These are phyloP conservation scores for Bauhinia variegata DNA, from an alignment of 306 rosid genomes.

Conservation along the genomic window DNA sequence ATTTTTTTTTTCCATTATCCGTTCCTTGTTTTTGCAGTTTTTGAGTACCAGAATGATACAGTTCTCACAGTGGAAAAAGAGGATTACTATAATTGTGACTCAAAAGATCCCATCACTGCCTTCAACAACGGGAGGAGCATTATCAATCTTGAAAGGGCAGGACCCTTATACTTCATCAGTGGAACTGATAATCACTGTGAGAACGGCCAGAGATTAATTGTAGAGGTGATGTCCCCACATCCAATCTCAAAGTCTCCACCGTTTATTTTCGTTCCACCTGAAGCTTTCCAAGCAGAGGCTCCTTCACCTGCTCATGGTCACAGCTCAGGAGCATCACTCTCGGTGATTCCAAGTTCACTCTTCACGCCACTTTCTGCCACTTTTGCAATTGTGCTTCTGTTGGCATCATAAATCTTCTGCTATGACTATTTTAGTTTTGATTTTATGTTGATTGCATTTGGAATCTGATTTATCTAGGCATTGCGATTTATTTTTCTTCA, in stretches of 20 bases:
- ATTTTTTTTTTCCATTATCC: too few relatives aligned
- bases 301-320: slow-evolving; percentile 47
- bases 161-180: slow-evolving; percentile 78
- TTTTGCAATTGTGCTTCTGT: slow-evolving; percentile 28
- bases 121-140: slow-evolving; percentile 69
- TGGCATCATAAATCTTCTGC: slow-evolving; percentile 14
- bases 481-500: neutral
- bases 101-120: slow-evolving; percentile 57
- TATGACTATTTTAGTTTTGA: neutral
- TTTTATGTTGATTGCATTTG: slow-evolving; percentile 24
- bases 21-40: slow-evolving; percentile 47
- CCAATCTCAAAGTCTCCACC: slow-evolving; percentile 43
- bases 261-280: slow-evolving; percentile 45
- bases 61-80: slow-evolving; percentile 67
- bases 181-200: slow-evolving; percentile 67
- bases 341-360: slow-evolving; percentile 31
- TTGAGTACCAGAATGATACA: slow-evolving; percentile 80
- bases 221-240: slow-evolving; percentile 67
- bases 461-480: slow-evolving; percentile 28
- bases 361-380: slow-evolving; percentile 31
- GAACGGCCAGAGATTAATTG: slow-evolving; percentile 65
- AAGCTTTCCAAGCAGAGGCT: slow-evolving; percentile 26
- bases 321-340: slow-evolving; percentile 34
- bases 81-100: slow-evolving; percentile 71
- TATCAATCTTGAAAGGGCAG: slow-evolving; percentile 65